Evolutionary conservation across 371 early-diverging fungal species (phyloP).

Genomic region (Mucor indicus): DNA sequence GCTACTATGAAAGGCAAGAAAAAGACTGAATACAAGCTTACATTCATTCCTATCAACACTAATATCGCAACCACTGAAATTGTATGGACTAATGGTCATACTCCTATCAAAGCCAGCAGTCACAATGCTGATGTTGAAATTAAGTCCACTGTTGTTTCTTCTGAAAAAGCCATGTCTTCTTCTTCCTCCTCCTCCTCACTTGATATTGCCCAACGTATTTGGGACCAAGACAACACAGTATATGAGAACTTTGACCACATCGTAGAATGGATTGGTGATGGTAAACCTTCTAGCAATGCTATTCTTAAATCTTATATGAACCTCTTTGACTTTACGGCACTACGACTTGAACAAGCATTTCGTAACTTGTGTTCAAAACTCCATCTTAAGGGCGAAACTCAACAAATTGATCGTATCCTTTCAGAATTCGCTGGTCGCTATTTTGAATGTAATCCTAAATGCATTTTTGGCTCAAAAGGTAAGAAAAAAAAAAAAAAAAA

Average conservation of each 20-base stretch:
- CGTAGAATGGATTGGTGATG: constrained; percentile 43
- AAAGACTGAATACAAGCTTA: constrained; percentile 1
- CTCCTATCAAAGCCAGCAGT: too few species aligned
- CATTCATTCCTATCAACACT: not conserved
- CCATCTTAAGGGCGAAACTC: constrained; percentile 79
- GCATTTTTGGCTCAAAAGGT: constrained; percentile 34
- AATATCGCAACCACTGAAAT: not conserved
- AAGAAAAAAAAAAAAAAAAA: too few species aligned
- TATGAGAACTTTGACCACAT: constrained; percentile 25
- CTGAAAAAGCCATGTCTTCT: too few species aligned
- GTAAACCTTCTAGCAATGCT: constrained; percentile 46
- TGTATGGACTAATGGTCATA: not conserved
- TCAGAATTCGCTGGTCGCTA: constrained; percentile 67
- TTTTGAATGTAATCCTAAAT: constrained; percentile 68
- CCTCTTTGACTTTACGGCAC: constrained; percentile 62
- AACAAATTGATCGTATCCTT: constrained; percentile 79
- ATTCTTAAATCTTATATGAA: constrained; percentile 68
- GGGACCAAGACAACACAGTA: constrained; percentile 40
- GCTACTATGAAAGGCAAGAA: not conserved
- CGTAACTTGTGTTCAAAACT: constrained; percentile 68
- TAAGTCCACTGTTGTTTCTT: too few species aligned
- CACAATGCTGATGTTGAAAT: too few species aligned
- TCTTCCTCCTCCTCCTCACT: too few species aligned
- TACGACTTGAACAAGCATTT: constrained; percentile 74
- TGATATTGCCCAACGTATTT: constrained; percentile 29